phyloP scores from a whole-genome alignment of 108 stramenopile genomes.

The Asterionellopsis glacialis region DNA sequence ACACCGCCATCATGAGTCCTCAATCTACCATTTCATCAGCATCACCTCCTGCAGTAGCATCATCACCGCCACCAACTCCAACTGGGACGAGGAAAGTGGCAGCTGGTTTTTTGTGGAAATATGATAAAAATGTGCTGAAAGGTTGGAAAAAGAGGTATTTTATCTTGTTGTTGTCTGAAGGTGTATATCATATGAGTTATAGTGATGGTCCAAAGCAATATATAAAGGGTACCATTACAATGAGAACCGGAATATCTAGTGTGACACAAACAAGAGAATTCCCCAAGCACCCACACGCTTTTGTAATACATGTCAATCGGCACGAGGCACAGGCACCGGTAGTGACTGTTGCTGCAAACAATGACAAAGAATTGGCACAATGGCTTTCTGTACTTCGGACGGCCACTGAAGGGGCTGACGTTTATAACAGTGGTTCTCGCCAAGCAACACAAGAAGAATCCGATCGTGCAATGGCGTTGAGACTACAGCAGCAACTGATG shows the following conservation, averaged over 20 bases:
- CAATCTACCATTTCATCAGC: neutral
- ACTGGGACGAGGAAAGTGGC: slow-evolving; percentile 1
- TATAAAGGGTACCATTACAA: slow-evolving; percentile 17
- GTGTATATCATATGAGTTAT: slow-evolving; percentile 24
- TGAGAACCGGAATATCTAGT: slow-evolving; percentile 25
- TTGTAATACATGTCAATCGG: slow-evolving; percentile 31
- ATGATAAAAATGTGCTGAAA: slow-evolving; percentile 21
- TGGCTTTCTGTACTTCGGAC: slow-evolving; percentile 16
- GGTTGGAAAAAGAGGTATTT: slow-evolving; percentile 26
- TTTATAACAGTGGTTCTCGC: neutral
- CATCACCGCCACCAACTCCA: neutral
- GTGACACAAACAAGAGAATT: slow-evolving; percentile 13
- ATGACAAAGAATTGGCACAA: slow-evolving; percentile 23
- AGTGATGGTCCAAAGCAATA: slow-evolving; percentile 4
- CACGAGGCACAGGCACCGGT: slow-evolving; percentile 25
- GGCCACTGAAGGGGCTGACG: neutral
- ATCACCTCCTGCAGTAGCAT: neutral
- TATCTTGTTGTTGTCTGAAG: slow-evolving; percentile 12
- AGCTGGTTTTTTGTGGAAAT: slow-evolving; percentile 16
- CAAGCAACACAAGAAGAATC: neutral
- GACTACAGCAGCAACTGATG: neutral
- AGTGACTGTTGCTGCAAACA: slow-evolving; percentile 25
- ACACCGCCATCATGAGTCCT: neutral
- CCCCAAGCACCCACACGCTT: slow-evolving; percentile 32
- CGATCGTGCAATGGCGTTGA: neutral